Evolutionary conservation across 148 eudicot species (phyloP).

Genomic region (Nyssa sinensis): DNA sequence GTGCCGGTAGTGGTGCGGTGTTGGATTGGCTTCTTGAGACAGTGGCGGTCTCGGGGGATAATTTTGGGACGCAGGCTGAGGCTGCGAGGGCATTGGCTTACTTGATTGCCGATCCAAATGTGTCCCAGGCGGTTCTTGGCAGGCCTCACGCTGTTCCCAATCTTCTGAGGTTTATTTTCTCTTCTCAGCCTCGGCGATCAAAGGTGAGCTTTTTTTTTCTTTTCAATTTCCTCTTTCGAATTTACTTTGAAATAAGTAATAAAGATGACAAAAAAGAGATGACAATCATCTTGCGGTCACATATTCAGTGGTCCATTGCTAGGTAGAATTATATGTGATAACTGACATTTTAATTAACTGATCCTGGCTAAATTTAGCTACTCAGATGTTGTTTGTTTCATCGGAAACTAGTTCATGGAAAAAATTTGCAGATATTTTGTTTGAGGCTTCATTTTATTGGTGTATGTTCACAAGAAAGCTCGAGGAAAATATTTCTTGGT

Average conservation of each 20-base stretch:
- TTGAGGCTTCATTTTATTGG: not conserved
- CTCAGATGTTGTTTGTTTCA: not conserved
- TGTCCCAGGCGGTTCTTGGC: slow-evolving; percentile 57
- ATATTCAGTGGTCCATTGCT: not conserved
- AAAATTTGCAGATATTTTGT: not conserved
- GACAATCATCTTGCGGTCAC: not conserved
- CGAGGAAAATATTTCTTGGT: too few relatives aligned
- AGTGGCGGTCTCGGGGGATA: slow-evolving; percentile 42
- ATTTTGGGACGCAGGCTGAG: slow-evolving; percentile 71
- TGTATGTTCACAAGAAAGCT: not conserved
- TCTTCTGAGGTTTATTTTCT: slow-evolving; percentile 69
- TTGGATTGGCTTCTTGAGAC: slow-evolving; percentile 85
- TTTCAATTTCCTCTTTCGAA: not conserved
- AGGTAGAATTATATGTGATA: not conserved
- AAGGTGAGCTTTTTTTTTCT: slow-evolving; percentile 42
- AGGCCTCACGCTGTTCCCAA: slow-evolving; percentile 74
- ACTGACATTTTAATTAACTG: not conserved
- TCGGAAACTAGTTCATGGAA: not conserved
- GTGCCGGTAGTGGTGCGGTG: slow-evolving; percentile 84
- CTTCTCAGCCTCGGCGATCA: slow-evolving; percentile 70
- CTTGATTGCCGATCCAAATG: slow-evolving; percentile 78
- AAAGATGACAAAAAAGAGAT: too few relatives aligned
- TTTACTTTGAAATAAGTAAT: not conserved
- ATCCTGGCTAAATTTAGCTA: not conserved
- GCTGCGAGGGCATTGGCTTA: slow-evolving; percentile 94